These are phyloP conservation scores for Salix udensis DNA, from an alignment of 345 rosid species.

Conservation along the genomic window DNA sequence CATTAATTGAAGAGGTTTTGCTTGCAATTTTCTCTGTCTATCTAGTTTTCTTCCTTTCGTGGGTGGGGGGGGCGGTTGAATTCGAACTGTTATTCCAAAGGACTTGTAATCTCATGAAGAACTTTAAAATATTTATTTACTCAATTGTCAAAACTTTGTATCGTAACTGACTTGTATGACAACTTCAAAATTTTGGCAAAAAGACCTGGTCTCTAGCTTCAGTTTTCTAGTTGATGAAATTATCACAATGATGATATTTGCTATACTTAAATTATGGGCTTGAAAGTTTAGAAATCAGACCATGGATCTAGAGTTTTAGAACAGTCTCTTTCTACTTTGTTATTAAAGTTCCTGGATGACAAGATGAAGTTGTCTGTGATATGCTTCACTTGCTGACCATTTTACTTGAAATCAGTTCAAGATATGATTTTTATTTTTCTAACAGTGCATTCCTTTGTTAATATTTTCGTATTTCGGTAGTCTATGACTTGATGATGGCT, in stretches of 20 bases:
- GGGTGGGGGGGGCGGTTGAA: neutral
- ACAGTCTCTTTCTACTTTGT: neutral
- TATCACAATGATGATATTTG: neutral
- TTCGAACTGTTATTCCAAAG: neutral
- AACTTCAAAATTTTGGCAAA: neutral
- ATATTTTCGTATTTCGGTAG: neutral
- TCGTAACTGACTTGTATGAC: neutral
- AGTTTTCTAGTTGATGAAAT: neutral
- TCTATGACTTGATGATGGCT: constrained; percentile 1
- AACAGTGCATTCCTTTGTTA: neutral
- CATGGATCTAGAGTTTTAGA: too few relatives aligned
- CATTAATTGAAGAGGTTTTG: neutral
- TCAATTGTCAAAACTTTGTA: neutral
- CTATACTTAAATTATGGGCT: neutral
- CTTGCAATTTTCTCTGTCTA: neutral
- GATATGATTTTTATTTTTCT: neutral
- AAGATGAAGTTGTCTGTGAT: neutral
- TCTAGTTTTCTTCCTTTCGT: neutral
- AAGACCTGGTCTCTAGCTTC: neutral
- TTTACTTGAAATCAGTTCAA: neutral
- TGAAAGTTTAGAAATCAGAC: neutral
- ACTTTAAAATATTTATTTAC: neutral
- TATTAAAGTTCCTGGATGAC: too few relatives aligned
- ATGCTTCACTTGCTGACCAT: neutral
- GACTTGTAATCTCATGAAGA: neutral